Base-by-base conservation (phyloP, 306 rosid species). In the Ammopiptanthus mongolicus region DNA sequence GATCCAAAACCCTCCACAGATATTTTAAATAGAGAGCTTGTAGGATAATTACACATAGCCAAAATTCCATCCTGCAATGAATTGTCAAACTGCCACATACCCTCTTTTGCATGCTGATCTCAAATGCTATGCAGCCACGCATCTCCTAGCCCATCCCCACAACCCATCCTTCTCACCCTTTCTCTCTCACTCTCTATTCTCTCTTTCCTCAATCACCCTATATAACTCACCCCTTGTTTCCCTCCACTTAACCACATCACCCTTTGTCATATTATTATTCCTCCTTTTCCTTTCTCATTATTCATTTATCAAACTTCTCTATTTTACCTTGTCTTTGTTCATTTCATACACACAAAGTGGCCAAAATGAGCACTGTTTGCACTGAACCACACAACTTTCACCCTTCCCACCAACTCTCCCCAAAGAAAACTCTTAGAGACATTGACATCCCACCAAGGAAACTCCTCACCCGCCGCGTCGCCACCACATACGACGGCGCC, bases 381-480 rank as follows among this genome's bases (percentile, higher is more conserved):
- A 82, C 85, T 12, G 89, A 90, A 14, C 81, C 84, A 12, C 95
- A 84, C 69, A 85, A 87, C 82, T 81, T 84, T 25, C 79, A 37
- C 25, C 31, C 78, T 21, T 83, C 80, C 51, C 87, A 78, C 56
- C 74, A 69, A 53, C 86, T 76, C 8, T 71, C 90, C 2, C 67
- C 84, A 12, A 88, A 81, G 65, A 87, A 86, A 41, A 9, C 75
- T 10, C 64, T 72, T 0, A 48, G 83, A 31, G 86, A 85, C 15
- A 81, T 87, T 10, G 86, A 91, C 42, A 82, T 94, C 78, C 98
- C 97, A 3, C 98, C 97, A 0, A 86, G 96, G 29, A 91, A 94
- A 66, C 96, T 91, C 67, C 90, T 89, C 82, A 67, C 74, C 41
- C 81, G 87, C 79, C 84, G 85, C 0, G n/a, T 73, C 71, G 5